Conservation (phyloP, 208 protist genomes). For the Entamoeba nuttalli region DNA sequence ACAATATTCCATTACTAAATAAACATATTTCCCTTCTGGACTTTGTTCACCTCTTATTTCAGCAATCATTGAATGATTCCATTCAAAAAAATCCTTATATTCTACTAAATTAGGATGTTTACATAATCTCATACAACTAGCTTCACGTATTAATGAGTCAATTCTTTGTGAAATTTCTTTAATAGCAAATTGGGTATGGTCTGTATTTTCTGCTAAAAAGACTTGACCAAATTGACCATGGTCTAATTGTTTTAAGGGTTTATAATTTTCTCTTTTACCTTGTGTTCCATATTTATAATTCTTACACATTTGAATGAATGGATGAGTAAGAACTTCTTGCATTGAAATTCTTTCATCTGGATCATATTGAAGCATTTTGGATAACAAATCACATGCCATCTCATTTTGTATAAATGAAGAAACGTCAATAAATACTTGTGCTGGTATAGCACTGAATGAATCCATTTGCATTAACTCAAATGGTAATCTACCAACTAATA, state of each 20-base stretch:
- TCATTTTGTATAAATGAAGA: neutral
- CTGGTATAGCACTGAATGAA: neutral
- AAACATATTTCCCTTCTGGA: neutral
- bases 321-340: slow-evolving; percentile 50
- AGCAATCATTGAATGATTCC: neutral
- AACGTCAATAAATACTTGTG: neutral
- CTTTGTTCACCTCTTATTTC: neutral
- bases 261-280: neutral
- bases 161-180: neutral
- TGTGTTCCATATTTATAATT: neutral
- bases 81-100: neutral
- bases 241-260: neutral
- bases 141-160: neutral
- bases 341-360: slow-evolving; percentile 34
- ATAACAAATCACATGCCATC: slow-evolving; percentile 37
- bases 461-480: neutral
- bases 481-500: neutral
- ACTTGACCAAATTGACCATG: neutral
- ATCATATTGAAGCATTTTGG: slow-evolving; percentile 35
- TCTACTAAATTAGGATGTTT: neutral
- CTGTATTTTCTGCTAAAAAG: neutral
- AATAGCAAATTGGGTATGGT: neutral
- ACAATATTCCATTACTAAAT: neutral
- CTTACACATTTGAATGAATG: slow-evolving; percentile 37
- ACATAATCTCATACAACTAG: neutral